phyloP scores from a whole-genome alignment of 1,139 yeast genomes.

The Entelexis paramagnoliae region DNA sequence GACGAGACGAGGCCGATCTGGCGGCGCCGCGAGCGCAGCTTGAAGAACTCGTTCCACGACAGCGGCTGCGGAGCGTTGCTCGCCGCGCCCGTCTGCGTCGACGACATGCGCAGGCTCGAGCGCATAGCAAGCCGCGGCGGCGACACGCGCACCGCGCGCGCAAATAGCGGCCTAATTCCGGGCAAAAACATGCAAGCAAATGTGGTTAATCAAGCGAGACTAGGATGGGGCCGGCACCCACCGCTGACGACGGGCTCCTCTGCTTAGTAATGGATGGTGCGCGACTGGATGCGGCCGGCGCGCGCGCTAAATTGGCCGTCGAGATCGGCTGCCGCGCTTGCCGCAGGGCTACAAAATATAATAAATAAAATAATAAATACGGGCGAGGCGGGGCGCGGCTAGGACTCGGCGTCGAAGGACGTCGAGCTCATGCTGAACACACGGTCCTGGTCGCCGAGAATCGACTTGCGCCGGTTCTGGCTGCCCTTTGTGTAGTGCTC shows the following conservation, averaged over 20 bases:
- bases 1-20: slow-evolving; percentile 60
- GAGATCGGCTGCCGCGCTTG: too few species aligned
- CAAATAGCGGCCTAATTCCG: slow-evolving; percentile 5
- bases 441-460: slow-evolving; percentile 70
- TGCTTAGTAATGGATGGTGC: too few species aligned
- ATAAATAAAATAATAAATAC: neutral
- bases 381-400: neutral
- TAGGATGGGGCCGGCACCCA: neutral
- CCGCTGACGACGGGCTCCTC: neutral
- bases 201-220: too few species aligned
- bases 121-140: neutral
- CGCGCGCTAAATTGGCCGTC: too few species aligned
- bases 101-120: slow-evolving; percentile 9
- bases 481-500: slow-evolving; percentile 61
- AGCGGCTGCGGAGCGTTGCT: slow-evolving; percentile 26
- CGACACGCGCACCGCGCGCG: neutral
- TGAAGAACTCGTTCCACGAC: slow-evolving; percentile 71
- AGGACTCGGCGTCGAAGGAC: slow-evolving; percentile 20
- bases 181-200: neutral
- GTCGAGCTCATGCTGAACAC: slow-evolving; percentile 68
- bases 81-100: slow-evolving; percentile 3
- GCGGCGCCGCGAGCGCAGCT: slow-evolving; percentile 64
- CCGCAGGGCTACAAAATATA: too few species aligned
- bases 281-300: too few species aligned
- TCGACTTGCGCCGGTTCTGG: slow-evolving; percentile 44